Evolutionary conservation across 2,329 filamentous ascomycete species (phyloP).

Genomic region (Parasarocladium wereldwijsianum): DNA sequence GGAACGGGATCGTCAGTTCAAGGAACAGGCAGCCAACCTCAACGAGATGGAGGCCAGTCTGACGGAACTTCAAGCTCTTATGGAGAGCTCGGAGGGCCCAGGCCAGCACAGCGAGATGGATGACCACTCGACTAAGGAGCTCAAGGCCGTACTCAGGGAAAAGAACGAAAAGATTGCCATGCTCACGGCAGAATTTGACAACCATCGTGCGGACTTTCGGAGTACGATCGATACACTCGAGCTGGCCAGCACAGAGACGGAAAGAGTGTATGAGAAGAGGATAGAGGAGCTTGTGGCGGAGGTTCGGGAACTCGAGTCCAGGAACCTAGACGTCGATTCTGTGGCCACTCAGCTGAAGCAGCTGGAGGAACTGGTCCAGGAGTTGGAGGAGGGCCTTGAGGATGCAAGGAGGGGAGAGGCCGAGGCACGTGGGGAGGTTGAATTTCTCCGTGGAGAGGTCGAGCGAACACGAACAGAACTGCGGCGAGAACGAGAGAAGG

Average conservation of each 20-base stretch:
- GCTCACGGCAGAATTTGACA: slow-evolving; percentile 87
- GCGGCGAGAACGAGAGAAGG: slow-evolving; percentile 75
- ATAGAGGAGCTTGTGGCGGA: slow-evolving; percentile 77
- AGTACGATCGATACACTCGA: slow-evolving; percentile 95
- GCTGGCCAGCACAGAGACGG: slow-evolving; percentile 87
- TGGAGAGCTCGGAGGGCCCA: slow-evolving; percentile 40
- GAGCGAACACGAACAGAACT: slow-evolving; percentile 82
- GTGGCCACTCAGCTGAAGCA: slow-evolving; percentile 88
- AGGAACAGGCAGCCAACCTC: slow-evolving; percentile 69
- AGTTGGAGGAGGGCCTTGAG: slow-evolving; percentile 91
- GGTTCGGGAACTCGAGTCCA: slow-evolving; percentile 65
- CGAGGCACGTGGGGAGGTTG: slow-evolving; percentile 87
- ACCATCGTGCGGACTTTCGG: slow-evolving; percentile 86
- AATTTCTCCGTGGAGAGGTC: slow-evolving; percentile 88
- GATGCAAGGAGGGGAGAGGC: slow-evolving; percentile 89
- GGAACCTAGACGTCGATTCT: slow-evolving; percentile 77
- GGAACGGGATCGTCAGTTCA: slow-evolving; percentile 75
- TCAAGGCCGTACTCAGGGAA: slow-evolving; percentile 73
- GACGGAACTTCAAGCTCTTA: slow-evolving; percentile 58
- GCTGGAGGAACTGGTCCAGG: slow-evolving; percentile 88
- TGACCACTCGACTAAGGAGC: slow-evolving; percentile 59
- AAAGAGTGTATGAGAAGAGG: slow-evolving; percentile 88
- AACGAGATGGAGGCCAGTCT: slow-evolving; percentile 83
- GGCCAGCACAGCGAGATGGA: slow-evolving; percentile 33
- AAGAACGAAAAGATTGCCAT: slow-evolving; percentile 95